These are phyloP conservation scores for Acanthochlamys bracteata DNA, from an alignment of 106 monocot genomes.

Conservation along the genomic window DNA sequence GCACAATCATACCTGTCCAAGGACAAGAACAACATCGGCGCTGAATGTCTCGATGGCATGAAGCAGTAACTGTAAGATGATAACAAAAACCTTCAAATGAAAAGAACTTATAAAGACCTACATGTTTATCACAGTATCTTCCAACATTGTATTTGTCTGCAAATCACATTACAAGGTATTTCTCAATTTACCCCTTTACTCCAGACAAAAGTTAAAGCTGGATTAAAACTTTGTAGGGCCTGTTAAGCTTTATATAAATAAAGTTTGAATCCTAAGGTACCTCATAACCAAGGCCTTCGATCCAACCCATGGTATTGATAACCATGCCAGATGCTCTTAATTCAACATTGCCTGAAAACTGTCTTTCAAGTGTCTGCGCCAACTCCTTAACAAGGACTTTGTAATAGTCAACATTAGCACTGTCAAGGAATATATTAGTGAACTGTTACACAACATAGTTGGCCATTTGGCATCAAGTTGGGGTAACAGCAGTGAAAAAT, in stretches of 20 bases:
- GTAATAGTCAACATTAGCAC: slow-evolving; percentile 83
- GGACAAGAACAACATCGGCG: slow-evolving; percentile 83
- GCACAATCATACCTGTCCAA: slow-evolving; percentile 97
- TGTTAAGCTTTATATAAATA: too few species aligned
- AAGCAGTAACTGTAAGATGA: slow-evolving; percentile 65
- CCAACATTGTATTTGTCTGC: too few species aligned
- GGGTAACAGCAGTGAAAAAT: too few species aligned
- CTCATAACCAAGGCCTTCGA: slow-evolving; percentile 96
- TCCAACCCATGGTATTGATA: slow-evolving; percentile 99
- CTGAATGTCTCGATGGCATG: slow-evolving; percentile 82
- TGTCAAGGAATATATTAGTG: slow-evolving; percentile 23
- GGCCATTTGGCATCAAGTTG: too few species aligned
- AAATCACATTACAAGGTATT: too few species aligned
- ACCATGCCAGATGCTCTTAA: slow-evolving; percentile 98
- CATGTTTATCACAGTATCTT: too few species aligned
- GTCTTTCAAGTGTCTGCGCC: slow-evolving; percentile 75
- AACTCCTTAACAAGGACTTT: slow-evolving; percentile 86
- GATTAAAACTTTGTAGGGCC: too few species aligned
- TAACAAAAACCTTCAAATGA: too few species aligned
- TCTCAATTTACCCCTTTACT: too few species aligned
- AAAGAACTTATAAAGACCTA: too few species aligned
- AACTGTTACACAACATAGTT: too few species aligned
- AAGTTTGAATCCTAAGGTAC: slow-evolving; percentile 17
- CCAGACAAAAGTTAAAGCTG: too few species aligned
- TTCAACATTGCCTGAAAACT: slow-evolving; percentile 83